Conservation (phyloP, 768 basidiomycete genomes). For the Tulasnella sp. region DNA sequence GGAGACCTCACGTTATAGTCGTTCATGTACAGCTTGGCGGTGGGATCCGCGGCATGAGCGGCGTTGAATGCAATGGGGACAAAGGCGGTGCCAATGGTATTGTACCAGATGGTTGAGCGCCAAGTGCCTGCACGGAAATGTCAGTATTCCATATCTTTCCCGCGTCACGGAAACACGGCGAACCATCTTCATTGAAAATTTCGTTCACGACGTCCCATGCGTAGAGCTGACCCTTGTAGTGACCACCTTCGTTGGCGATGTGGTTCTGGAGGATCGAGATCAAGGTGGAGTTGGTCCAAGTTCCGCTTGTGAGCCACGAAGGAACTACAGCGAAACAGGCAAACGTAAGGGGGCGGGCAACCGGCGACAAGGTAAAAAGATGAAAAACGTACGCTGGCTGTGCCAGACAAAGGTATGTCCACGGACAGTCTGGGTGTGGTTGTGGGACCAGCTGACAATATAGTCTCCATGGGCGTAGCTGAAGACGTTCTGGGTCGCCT, state of each 20-base stretch:
- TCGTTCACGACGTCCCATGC: conserved; percentile 54
- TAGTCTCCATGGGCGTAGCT: conserved; percentile 5
- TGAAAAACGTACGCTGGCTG: conserved; percentile 14
- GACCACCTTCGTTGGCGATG: conserved; percentile 47
- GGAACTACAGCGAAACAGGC: background rate
- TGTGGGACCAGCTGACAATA: conserved; percentile 16
- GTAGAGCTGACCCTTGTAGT: conserved; percentile 37
- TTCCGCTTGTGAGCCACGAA: conserved; percentile 17
- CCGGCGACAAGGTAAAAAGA: background rate
- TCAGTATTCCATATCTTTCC: background rate
- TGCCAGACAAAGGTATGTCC: conserved; percentile 25
- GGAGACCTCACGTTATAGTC: conserved; percentile 22
- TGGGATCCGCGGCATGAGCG: conserved; percentile 53
- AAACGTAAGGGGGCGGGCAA: background rate
- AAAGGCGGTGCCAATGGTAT: conserved; percentile 46
- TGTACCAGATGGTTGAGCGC: conserved; percentile 53
- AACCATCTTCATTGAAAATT: conserved; percentile 55
- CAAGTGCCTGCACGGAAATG: conserved; percentile 31
- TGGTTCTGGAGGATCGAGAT: conserved; percentile 46
- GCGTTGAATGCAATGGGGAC: conserved; percentile 46
- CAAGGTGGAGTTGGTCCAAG: conserved; percentile 27
- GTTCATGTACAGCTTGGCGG: conserved; percentile 52
- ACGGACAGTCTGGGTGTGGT: conserved; percentile 15
- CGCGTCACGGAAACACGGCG: background rate
- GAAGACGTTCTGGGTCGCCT: conserved; percentile 11